Evolutionary conservation across 1,284 basidiomycete species (phyloP).

Genomic region (Rhodotorula sp.): DNA sequence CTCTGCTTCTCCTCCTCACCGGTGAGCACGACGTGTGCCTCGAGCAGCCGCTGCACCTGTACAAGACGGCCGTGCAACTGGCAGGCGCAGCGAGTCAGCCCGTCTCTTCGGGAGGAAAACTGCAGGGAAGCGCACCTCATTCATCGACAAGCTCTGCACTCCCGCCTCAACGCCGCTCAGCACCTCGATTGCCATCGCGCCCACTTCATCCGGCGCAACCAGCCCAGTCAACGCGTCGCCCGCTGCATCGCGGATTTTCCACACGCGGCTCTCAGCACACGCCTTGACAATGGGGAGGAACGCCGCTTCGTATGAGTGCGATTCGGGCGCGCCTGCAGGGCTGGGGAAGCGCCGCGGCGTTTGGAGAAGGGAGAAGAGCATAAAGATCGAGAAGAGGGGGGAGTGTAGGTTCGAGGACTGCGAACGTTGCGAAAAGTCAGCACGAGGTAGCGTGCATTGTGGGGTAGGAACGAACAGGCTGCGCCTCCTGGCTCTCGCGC

Average conservation of each 20-base stretch:
- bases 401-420: conserved; percentile 38
- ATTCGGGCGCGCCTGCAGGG: neutral
- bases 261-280: conserved; percentile 34
- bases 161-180: conserved; percentile 8
- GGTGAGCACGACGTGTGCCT: neutral
- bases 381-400: conserved; percentile 40
- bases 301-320: neutral
- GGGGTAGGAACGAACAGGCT: conserved; percentile 15
- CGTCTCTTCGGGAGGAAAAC: no score
- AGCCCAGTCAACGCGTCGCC: conserved; percentile 39
- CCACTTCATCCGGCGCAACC: conserved; percentile 22
- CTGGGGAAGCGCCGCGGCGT: conserved; percentile 21
- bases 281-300: conserved; percentile 32
- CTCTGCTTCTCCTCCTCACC: conserved; percentile 2
- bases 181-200: neutral
- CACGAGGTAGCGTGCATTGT: rapidly evolving
- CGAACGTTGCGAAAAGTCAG: neutral
- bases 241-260: conserved; percentile 43
- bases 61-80: conserved; percentile 36
- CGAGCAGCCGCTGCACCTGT: conserved; percentile 26
- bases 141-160: neutral
- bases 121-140: conserved; percentile 41
- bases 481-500: conserved; percentile 27
- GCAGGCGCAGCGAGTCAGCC: no score
- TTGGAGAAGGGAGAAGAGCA: conserved; percentile 41